Evolutionary conservation across 2,329 filamentous ascomycete species (phyloP).

Genomic region (Penicillium sp.): DNA sequence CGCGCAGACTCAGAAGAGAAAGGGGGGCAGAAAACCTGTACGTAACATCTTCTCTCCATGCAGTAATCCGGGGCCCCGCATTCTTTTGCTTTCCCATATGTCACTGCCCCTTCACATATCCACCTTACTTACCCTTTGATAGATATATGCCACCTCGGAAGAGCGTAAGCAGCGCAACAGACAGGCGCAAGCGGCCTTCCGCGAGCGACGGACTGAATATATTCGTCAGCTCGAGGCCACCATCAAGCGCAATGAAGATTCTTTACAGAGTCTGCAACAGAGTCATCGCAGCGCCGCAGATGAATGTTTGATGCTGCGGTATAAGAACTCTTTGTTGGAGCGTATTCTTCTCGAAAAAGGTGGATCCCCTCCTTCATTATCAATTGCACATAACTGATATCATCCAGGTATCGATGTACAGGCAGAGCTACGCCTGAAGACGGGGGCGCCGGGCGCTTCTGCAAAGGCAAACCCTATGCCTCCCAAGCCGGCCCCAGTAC

Average conservation of each 20-base stretch:
- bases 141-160: constrained; percentile 99
- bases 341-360: constrained; percentile 95
- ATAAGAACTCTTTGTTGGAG: constrained; percentile 96
- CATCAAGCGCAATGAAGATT: constrained; percentile 94
- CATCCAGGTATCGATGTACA: constrained; percentile 85
- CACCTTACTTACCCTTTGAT: constrained; percentile 10
- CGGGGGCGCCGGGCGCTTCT: constrained; percentile 69
- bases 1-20: constrained; percentile 71
- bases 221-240: constrained; percentile 98
- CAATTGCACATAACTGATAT: constrained; percentile 4
- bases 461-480: constrained; percentile 62
- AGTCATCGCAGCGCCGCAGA: constrained; percentile 92
- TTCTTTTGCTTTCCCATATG: constrained; percentile 11
- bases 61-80: constrained; percentile 31
- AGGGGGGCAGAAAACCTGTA: constrained; percentile 96
- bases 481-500: constrained; percentile 66
- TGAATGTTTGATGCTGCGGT: constrained; percentile 95
- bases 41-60: constrained; percentile 34
- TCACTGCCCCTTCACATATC: constrained; percentile 7
- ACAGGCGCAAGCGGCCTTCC: constrained; percentile 94
- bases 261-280: constrained; percentile 83
- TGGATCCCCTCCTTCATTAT: constrained; percentile 32
- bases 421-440: constrained; percentile 88
- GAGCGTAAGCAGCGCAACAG: constrained; percentile 96
- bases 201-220: constrained; percentile 94